Evolutionary conservation across 768 basidiomycete species (phyloP), one percentile per base, ranked within the genome.

Genomic region (Pluteus cervinus): DNA sequence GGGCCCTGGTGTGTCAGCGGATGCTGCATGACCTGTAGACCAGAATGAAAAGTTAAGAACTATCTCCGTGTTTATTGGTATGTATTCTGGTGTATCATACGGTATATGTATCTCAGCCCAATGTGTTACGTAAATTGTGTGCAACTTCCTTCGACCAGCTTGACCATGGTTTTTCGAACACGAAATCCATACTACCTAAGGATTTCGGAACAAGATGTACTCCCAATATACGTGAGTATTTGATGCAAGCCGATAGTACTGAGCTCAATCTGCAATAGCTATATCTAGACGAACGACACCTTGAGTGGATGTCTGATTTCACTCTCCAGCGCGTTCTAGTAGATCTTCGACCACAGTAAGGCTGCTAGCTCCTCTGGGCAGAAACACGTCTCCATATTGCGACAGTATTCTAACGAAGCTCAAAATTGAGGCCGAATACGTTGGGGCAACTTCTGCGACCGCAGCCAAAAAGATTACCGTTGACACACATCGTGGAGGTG

Each of bases 241-340:
- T 42, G 36, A 11, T n/a, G 18, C 35, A 16, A 23, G 30, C 28
- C 18, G 7, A 32, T 25, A 20, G 25, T 38, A 22, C 34, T 38
- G 26, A 42, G 16, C 26, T 16, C 37, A 36, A 46, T 8, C 34
- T 7, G 12, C 12, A 16, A 7, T 44, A 85, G 81, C 61, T 92
- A 4, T 93, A 92, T 57, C 75, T 96, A 20, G 92, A 96, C 52
- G 87, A 88, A 45, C 73, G 77, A 8, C 92, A 96, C 63, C 59
- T 86, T 11, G 70, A 79, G 39, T 96, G 92, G 92, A 94, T 96
- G 90, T 79, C 83, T 5, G 90, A 94, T 49, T 49, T 59, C 17
- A 69, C 85, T 28, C 65, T 94, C 2, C 89, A 91, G 51, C 75
- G 79, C 48, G 86, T 94, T 12, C 69, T 96, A 2, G 71, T 75